Conservation (phyloP, 2,329 filamentous ascomycete genomes). For the Bipolaris cookei region DNA sequence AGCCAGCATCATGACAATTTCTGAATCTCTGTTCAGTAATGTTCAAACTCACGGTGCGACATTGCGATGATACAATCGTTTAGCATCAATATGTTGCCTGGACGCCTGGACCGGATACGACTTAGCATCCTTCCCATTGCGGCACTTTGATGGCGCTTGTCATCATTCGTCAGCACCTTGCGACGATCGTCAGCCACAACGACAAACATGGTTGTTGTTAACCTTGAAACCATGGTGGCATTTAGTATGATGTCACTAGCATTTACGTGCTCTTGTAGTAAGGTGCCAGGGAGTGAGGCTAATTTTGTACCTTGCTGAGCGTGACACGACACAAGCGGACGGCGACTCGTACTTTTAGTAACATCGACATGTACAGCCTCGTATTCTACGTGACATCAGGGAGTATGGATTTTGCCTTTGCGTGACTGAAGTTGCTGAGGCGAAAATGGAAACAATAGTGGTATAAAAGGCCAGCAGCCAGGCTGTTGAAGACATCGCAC, state of each 20-base stretch:
- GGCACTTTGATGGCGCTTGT: neutral
- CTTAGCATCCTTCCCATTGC: neutral
- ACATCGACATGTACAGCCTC: conserved; percentile 1
- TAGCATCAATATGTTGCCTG: neutral
- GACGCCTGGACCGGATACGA: neutral
- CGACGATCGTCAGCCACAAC: conserved; percentile 9
- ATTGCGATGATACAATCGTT: neutral
- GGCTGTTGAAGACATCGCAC: neutral
- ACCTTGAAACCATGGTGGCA: neutral
- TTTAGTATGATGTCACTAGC: neutral
- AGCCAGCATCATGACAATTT: neutral
- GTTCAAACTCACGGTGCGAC: neutral
- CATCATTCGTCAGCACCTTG: conserved; percentile 8
- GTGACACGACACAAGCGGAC: neutral
- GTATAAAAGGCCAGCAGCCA: neutral
- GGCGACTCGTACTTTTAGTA: neutral
- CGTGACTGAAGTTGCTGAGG: neutral
- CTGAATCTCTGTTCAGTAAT: neutral
- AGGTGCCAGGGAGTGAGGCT: neutral
- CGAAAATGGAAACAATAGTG: neutral
- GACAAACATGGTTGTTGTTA: conserved; percentile 3
- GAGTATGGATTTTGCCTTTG: neutral
- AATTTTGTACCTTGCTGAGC: neutral
- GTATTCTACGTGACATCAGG: conserved; percentile 1
- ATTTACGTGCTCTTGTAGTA: conserved; percentile 1